Evolutionary conservation across 2,329 filamentous ascomycete species (phyloP), one percentile per base, ranked within the genome.

Genomic region (Aspergillus felis): DNA sequence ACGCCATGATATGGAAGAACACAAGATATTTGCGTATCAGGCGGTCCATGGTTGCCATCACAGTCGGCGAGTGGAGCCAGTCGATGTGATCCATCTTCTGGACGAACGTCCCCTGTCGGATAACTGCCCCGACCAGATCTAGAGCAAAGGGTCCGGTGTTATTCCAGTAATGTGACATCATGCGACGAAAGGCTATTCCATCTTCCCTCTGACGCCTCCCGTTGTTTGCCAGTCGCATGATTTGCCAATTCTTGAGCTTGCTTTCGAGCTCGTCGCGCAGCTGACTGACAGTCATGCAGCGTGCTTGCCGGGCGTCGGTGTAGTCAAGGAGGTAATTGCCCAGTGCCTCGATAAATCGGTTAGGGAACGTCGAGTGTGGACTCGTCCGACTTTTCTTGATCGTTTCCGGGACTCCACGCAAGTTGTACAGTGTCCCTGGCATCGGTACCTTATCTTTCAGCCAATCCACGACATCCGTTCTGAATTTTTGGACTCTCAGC

Each of bases 41-140:
- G 0, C 89, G 82, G 0, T 69, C 61, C 83, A 90, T 90, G 0
- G 88, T 92, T 0, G 81, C 75, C 3, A 73, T 74, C 0, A 86
- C 80, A 0, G 85, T 78, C 0, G 89, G 89, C 27, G 86, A 89
- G 70, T 90, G 89, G 1, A 92, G 76, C 90, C 89, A 93, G 73
- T 91, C 88, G 50, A 92, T 84, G 62, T 82, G 80, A 63, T 83
- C 80, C 89, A 93, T 92, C 76, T 93, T 78, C 51, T 74, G 69
- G 12, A 76, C 65, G 57, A 78, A 79, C 1, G 68, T 71, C 0
- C 75, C 74, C 54, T 78, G 76, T n/a, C 76, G 71, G 53, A 78
- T 71, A 3, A 78, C 76, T 0, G 75, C 75, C 1, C 74, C 75
- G 25, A 74, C 68, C 2, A 78, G 71, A 44, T 79, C 74, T 2